Evolutionary conservation across 352 stramenopile genomes (phyloP), one percentile per base, ranked within the genome.

Genomic region (Phytophthora idaei): DNA sequence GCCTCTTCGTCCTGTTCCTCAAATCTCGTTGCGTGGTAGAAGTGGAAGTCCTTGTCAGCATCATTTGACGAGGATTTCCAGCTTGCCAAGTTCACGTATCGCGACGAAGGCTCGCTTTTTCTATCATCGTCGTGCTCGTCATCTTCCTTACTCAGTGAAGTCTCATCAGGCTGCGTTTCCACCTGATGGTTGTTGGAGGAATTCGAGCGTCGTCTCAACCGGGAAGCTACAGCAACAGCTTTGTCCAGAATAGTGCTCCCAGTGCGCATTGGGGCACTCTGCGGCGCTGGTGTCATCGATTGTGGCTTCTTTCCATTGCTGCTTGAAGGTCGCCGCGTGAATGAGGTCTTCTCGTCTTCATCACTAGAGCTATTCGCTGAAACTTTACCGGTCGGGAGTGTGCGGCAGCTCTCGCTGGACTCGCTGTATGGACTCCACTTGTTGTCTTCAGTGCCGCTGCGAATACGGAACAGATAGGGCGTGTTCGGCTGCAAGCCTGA

Each of bases 341-440:
- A 31, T 1, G 55, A 47, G 12, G 44, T 15, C 3, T 68, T 67
- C 11, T 62, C 58, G 11, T 78, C 66, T 50, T 76, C 62, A 17
- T 80, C 59, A 48, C 61, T 70, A 7, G 61, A 61, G 44, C 54
- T 69, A 11, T 48, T 62, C 28, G 31, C 48, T 7, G 63, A 64
- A 25, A 21, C 15, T 29, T 59, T 67, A 28, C 56, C 52, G 15
- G 14, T 70, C 15, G 42, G 28, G 6, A 71, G 59, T 12, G 87
- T 93, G 14, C 80, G 83, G 41, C 87, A 96, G 21, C 75, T 81
- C 21, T 80, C 71, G 50, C 87, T 90, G 21, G 74, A 71, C 28
- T 95, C 78, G 41, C 89, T 94, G 57, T 90, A 96, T 14, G 82
- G 76, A 36, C 85, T 80, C 85, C 87, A 96, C 11, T 78, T 82